Base-by-base conservation (phyloP, 495 filamentous ascomycete species). In the Cercophora samala region DNA sequence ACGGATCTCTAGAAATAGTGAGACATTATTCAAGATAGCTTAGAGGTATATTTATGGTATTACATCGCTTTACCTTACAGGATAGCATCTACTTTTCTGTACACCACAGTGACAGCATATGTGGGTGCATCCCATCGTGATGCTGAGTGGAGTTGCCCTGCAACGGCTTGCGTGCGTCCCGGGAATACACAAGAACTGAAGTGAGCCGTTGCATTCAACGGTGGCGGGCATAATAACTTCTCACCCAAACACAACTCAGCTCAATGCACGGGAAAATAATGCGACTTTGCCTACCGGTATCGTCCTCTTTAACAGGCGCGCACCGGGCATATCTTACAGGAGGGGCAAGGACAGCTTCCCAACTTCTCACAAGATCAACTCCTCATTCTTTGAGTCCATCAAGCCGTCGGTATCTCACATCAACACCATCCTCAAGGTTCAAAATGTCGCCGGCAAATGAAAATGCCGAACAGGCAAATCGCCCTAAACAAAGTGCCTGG, bases 401-500 rank as follows among this genome's bases (percentile, higher is more conserved):
- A 32, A 22, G 25, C n/a, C 58, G 26, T 25, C 54, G 22, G 18
- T 56, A 6, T 60, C 58, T 26, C 13, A 24, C 19, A 23, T 18
- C 23, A 22, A 23, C 23, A 60, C 19, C 24, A 18, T 18, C 21
- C 23, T 25, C 58, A 21, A 32, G 11, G 11, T 66, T 60, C 3
- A 67, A 21, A 19, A 60, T 67, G 53, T 32, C 64, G 1, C n/a
- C 29, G 6, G 42, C 46, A 54, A 58, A n/a, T 21, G 65, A 29
- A 54, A 63, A 51, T 4, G 53, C 21, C 22, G 51, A 15, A 4
- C 51, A 24, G 22, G 23, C 46, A 19, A 29, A 18, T n/a, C 19
- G 23, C 18, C 65, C 68, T 1, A 46, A 9, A 55, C 67, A 63
- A 60, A 74, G 69, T 70, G 64, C 72, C 46, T 77, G 80, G 80